A percentile compares a stretch with the other conserved stretches of the same genome.
Conservation (phyloP, 164 flowering plant species). For the Stephania japonica region DNA sequence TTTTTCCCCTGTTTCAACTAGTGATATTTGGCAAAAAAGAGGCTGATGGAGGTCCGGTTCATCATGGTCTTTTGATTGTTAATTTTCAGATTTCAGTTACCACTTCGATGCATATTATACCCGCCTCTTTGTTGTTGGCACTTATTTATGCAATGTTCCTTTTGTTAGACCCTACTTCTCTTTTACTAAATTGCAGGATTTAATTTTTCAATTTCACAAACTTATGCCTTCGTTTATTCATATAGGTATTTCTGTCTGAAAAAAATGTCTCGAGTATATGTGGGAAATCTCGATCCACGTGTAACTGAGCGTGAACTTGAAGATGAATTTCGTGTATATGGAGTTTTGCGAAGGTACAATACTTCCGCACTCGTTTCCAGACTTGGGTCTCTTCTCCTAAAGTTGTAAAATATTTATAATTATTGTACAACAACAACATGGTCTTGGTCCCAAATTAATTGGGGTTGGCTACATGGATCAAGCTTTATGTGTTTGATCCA, state of each 20-base stretch:
- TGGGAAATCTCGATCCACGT: slow-evolving; percentile 65
- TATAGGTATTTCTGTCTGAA: background rate
- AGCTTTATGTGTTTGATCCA: too few relatives aligned
- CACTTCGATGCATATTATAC: background rate
- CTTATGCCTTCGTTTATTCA: background rate
- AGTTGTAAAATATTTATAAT: background rate
- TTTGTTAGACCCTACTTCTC: background rate
- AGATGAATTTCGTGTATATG: slow-evolving; percentile 65
- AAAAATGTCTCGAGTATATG: slow-evolving; percentile 68
- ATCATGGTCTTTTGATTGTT: too few relatives aligned
- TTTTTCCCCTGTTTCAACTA: too few relatives aligned
- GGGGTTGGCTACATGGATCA: too few relatives aligned
- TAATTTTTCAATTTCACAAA: background rate
- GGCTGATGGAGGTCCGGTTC: too few relatives aligned
- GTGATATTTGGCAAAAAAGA: too few relatives aligned
- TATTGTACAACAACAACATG: too few relatives aligned
- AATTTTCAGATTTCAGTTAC: background rate
- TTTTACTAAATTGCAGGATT: background rate
- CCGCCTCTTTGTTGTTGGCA: background rate
- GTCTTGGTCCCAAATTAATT: too few relatives aligned
- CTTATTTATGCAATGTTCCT: background rate
- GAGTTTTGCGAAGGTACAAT: slow-evolving; percentile 54
- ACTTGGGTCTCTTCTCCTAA: background rate
- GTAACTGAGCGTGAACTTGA: slow-evolving; percentile 69
- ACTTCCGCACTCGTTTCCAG: background rate